Percentiles rank a stretch among this genome's conserved stretches.
phyloP scores from a whole-genome alignment of 257 asterid species.

The Nemophila menziesii region DNA sequence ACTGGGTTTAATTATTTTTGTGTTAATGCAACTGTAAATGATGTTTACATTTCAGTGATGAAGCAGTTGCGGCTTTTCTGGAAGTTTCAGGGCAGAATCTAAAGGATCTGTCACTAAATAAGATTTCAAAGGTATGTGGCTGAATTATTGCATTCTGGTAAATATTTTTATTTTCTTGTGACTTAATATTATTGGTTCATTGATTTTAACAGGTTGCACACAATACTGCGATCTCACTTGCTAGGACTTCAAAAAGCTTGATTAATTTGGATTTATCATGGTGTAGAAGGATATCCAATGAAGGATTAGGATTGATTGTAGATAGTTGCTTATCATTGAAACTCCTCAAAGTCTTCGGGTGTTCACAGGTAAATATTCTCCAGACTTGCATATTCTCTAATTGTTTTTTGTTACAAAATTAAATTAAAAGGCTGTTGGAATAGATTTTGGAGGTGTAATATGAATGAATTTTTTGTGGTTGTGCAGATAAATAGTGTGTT shows the following conservation, averaged over 20 bases:
- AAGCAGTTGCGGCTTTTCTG: conserved; percentile 65
- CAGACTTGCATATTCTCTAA: too few species aligned
- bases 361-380: conserved; percentile 52
- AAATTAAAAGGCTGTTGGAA: too few species aligned
- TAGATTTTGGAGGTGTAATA: not conserved
- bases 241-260: conserved; percentile 45
- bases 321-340: conserved; percentile 62
- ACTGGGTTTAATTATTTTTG: conserved; percentile 1
- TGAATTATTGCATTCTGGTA: not conserved
- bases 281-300: conserved; percentile 49
- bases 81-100: conserved; percentile 65
- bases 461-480: conserved; percentile 4
- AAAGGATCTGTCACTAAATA: conserved; percentile 57
- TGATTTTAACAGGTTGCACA: conserved; percentile 42
- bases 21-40: too few species aligned
- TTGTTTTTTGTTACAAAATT: too few species aligned
- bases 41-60: conserved; percentile 51
- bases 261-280: conserved; percentile 60
- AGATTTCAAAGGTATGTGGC: conserved; percentile 37
- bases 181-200: not conserved
- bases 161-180: not conserved
- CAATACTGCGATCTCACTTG: conserved; percentile 48
- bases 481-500: conserved; percentile 52
- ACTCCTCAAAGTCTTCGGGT: conserved; percentile 67
- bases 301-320: conserved; percentile 63